Base-by-base conservation (phyloP, 352 stramenopile genomes). In the Phytopythium montanum region DNA sequence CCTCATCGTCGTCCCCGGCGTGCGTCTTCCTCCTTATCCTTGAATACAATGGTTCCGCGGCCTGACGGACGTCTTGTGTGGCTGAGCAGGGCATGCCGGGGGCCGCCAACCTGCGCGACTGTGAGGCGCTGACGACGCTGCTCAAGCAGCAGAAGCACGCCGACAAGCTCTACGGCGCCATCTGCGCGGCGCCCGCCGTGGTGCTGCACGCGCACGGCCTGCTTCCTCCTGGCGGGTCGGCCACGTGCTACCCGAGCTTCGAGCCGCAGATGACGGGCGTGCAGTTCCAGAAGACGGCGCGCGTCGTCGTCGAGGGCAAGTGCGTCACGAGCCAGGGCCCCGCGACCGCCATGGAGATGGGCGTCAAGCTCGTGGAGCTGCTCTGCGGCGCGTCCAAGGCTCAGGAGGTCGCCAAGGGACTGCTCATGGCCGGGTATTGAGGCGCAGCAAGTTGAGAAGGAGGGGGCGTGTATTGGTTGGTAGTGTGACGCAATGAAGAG, bases 341-440 rank as follows among this genome's bases (percentile, higher is more conserved):
- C 10, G 85, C 70, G 5, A 94, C 85, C 16, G 79, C 85, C 19
- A 94, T 94, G 82, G 77, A 77, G 23, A 90, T 94, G 79, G 82
- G 79, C 8, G 67, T 94, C 42, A 90, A 90, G 70, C 77, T 94
- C 29, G 81, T 94, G 45, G 80, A 90, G 64, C 60, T 92, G 49
- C 75, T 94, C 10, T 77, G 69, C 29, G 77, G 76, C 31, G 70
- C 75, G 41, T 72, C 90, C 21, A 88, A 87, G 57, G 82, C 83
- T 0, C 68, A 72, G 9, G 33, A 70, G n/a, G 82, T 92, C 19
- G 82, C 85, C 25, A 74, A 84, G 49, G 81, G 65, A 21, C 61
- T 90, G 31, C 69, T 90, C n/a, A 73, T 76, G n/a, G 52, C 63
- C 3, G 53, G 53, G 12, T 58, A 58, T 38, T 58, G 19, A 57